A percentile compares a stretch with the other conserved stretches of the same genome.
phyloP scores from a whole-genome alignment of 139 green algal genomes.

The Chlamydomonas sp. region DNA sequence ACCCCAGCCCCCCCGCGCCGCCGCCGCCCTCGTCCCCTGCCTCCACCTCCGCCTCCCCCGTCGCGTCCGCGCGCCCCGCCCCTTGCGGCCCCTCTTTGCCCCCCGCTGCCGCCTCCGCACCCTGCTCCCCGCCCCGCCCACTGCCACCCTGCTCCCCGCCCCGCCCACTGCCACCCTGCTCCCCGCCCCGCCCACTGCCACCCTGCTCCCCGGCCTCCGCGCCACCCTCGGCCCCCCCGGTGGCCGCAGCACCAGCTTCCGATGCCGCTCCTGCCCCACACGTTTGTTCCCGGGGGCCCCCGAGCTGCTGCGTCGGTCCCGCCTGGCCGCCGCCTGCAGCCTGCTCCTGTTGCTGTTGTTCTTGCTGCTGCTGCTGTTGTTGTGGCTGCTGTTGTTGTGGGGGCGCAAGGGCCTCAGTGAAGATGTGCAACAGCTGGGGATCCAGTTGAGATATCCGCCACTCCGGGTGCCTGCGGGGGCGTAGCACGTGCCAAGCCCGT shows the following conservation, averaged over 20 bases:
- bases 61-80: not conserved
- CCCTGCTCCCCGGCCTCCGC: too few relatives aligned
- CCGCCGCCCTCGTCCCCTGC: not conserved
- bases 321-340: too few relatives aligned
- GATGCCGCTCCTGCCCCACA: too few relatives aligned
- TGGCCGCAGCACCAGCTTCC: too few relatives aligned
- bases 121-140: not conserved
- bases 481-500: not conserved
- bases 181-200: too few relatives aligned
- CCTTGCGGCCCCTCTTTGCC: not conserved
- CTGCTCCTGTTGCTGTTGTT: not conserved
- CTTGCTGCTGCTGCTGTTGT: not conserved
- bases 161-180: not conserved
- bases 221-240: too few relatives aligned
- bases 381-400: not conserved
- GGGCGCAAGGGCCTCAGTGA: not conserved
- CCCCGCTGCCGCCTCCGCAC: not conserved
- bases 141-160: not conserved
- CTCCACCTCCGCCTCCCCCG: not conserved
- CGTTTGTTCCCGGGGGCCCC: not conserved
- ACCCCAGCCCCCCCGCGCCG: not conserved
- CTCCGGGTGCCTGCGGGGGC: conserved; percentile 21
- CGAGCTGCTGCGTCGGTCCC: too few relatives aligned
- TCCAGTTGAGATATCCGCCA: conserved; percentile 35
- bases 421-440: not conserved